Evolutionary conservation across 176 grass and related monocot genomes (phyloP).

Genomic region (Carex cristatella): DNA sequence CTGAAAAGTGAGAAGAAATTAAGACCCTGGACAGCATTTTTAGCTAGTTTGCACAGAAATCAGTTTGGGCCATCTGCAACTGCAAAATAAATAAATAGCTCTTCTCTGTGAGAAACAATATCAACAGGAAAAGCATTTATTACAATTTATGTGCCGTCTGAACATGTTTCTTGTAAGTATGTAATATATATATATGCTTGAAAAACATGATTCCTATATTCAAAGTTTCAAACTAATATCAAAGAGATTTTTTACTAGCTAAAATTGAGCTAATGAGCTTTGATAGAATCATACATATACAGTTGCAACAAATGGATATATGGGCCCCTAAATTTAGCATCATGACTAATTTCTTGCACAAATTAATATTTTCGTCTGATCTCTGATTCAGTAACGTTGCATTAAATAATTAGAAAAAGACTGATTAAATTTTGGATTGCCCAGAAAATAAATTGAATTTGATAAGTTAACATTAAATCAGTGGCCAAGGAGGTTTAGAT

Average conservation of each 20-base stretch:
- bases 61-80: neutral
- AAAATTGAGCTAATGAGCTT: slow-evolving; percentile 6
- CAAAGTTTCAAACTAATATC: neutral
- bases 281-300: slow-evolving; percentile 13
- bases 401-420: slow-evolving; percentile 1
- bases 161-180: neutral
- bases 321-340: slow-evolving; percentile 10
- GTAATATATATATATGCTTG: neutral
- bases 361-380: neutral
- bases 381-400: neutral
- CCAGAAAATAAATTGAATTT: neutral
- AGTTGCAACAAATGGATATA: neutral
- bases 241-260: slow-evolving; percentile 13
- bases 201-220: neutral
- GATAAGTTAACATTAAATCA: neutral
- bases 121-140: neutral
- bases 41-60: neutral
- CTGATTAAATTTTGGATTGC: neutral
- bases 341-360: neutral
- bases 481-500: neutral
- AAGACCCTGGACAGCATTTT: neutral
- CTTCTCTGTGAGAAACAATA: neutral
- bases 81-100: neutral
- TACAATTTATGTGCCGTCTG: neutral
- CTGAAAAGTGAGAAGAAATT: neutral